phyloP scores from a whole-genome alignment of 495 filamentous ascomycete species.

The Lophium mytilinum region DNA sequence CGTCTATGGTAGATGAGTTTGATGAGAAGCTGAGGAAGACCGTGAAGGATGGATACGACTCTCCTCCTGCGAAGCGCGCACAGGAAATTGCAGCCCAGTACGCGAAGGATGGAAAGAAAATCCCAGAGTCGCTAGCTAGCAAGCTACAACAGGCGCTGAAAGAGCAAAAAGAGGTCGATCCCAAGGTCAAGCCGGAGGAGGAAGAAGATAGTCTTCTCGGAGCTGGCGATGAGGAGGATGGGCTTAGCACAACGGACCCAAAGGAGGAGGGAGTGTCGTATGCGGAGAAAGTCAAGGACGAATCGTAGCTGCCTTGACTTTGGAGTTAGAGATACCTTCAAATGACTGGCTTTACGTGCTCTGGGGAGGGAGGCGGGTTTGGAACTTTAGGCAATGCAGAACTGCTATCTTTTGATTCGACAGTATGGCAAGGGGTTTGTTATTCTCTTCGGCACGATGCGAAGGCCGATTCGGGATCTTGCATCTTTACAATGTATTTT shows the following conservation, averaged over 20 bases:
- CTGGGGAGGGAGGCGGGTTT: too few species aligned
- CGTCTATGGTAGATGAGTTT: constrained; percentile 10
- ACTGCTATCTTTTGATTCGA: too few species aligned
- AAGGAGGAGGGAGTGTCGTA: not conserved
- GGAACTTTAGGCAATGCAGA: too few species aligned
- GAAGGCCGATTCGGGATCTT: too few species aligned
- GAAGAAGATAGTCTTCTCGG: not conserved
- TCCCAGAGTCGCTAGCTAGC: not conserved
- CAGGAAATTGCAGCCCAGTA: constrained; percentile 14
- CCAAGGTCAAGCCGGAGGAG: not conserved
- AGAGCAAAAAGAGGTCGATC: not conserved
- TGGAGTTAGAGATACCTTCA: too few species aligned
- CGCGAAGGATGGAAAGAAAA: not conserved
- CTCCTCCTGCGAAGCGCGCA: constrained; percentile 4
- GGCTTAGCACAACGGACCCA: not conserved
- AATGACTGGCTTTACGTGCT: too few species aligned
- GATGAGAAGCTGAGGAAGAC: constrained; percentile 4
- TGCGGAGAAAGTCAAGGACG: not conserved
- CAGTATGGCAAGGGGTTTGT: too few species aligned
- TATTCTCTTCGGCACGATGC: too few species aligned
- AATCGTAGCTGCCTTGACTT: too few species aligned
- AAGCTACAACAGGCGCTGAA: not conserved
- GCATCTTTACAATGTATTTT: too few species aligned
- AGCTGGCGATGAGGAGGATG: not conserved
- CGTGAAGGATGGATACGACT: constrained; percentile 10